Percentiles rank a stretch among this genome's conserved stretches.
phyloP scores from a whole-genome alignment of 345 rosid genomes.

The Gossypium bickii region DNA sequence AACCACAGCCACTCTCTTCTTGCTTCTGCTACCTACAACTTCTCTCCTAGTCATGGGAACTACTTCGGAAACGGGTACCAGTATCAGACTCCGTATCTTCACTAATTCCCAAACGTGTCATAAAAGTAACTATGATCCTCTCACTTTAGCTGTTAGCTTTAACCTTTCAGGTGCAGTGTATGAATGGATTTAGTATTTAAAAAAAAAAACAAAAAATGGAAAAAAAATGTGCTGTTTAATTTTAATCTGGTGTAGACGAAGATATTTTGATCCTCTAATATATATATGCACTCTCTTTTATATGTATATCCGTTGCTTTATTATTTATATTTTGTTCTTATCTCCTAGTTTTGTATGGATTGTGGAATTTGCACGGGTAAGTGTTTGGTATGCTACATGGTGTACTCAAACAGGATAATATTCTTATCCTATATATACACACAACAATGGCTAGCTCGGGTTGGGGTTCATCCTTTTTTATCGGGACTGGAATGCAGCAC shows the following conservation, averaged over 20 bases:
- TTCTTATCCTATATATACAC: not conserved
- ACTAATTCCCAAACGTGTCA: constrained; percentile 45
- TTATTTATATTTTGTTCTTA: not conserved
- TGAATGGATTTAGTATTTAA: constrained; percentile 59
- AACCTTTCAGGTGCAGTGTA: constrained; percentile 50
- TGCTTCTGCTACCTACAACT: constrained; percentile 59
- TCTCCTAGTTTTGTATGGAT: not conserved
- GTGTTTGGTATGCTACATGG: not conserved
- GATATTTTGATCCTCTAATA: constrained; percentile 51
- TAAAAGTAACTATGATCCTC: constrained; percentile 52
- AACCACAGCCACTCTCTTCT: constrained; percentile 52
- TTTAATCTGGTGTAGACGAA: constrained; percentile 47
- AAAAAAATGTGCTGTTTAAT: constrained; percentile 29
- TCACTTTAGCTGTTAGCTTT: constrained; percentile 67
- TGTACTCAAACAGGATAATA: not conserved
- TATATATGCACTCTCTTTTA: constrained; percentile 49
- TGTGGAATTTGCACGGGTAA: not conserved
- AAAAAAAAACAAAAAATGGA: constrained; percentile 18
- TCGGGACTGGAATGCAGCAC: too few relatives aligned
- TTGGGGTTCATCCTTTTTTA: too few relatives aligned
- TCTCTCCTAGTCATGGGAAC: constrained; percentile 75
- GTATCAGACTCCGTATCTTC: constrained; percentile 82
- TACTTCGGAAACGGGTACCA: constrained; percentile 92
- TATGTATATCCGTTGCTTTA: constrained; percentile 18
- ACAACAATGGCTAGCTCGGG: too few relatives aligned